Percentiles rank a stretch among this genome's conserved stretches.
phyloP scores from a whole-genome alignment of 202 grass and related monocot species.

The Miscanthus sacchariflorus region DNA sequence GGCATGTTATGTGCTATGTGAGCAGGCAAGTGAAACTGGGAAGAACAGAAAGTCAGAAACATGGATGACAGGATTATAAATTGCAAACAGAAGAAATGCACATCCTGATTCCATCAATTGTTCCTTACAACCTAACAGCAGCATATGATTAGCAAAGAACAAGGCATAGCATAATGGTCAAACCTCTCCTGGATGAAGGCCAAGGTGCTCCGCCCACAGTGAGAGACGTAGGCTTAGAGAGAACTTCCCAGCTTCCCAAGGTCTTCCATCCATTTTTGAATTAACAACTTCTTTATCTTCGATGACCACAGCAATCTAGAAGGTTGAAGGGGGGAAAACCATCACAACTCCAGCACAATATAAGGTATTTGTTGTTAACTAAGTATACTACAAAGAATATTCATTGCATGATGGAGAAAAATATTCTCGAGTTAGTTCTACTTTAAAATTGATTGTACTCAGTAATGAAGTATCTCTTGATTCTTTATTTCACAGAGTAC shows the following conservation, averaged over 20 bases:
- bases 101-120: slow-evolving; percentile 20
- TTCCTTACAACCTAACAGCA: slow-evolving; percentile 9
- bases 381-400: slow-evolving; percentile 34
- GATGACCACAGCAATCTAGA: slow-evolving; percentile 93
- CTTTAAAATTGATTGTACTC: slow-evolving; percentile 20
- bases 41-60: not conserved
- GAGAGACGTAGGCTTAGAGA: slow-evolving; percentile 84
- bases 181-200: slow-evolving; percentile 88
- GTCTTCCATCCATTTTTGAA: slow-evolving; percentile 95
- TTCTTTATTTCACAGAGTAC: slow-evolving; percentile 15
- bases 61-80: not conserved
- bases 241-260: slow-evolving; percentile 96
- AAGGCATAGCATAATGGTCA: slow-evolving; percentile 37
- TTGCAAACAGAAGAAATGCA: slow-evolving; percentile 13
- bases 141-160: slow-evolving; percentile 5
- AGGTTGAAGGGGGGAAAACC: slow-evolving; percentile 9
- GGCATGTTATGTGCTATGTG: not conserved
- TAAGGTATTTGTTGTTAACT: slow-evolving; percentile 15
- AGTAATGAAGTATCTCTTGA: slow-evolving; percentile 33
- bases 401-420: slow-evolving; percentile 19
- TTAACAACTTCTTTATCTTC: slow-evolving; percentile 97
- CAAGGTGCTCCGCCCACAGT: slow-evolving; percentile 92
- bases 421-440: not conserved
- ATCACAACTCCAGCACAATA: slow-evolving; percentile 4
- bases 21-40: not conserved